Evolutionary conservation across 2,329 filamentous ascomycete species (phyloP), one percentile per base, ranked within the genome.

Genomic region (Bipolaris bicolor): DNA sequence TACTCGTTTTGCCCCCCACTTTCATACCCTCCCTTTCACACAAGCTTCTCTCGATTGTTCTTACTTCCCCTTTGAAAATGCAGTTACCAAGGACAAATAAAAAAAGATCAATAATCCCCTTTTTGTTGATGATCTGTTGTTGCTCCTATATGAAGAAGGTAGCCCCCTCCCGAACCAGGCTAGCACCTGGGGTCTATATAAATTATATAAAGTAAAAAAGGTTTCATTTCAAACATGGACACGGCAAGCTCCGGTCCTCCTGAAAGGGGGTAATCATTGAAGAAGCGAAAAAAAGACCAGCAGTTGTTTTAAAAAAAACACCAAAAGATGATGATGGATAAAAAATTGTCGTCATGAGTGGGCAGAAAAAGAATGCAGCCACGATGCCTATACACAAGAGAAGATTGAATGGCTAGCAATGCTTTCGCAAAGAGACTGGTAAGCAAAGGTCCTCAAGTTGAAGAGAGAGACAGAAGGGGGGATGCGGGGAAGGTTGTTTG

Each of bases 201-300:
- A 6, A 15, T 9, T 40, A 18, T 11, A 24, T 24, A 24, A 22
- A 40, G 10, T 16, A 40, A 16, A 40, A 22, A 58, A 62, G 66
- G 64, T 59, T 41, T 22, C 61, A 68, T 48, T 56, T 67, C 43
- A 50, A 68, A 68, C 65, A 69, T 67, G 65, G 62, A 71, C 61
- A 58, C 67, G 69, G 66, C 67, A 68, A 68, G 66, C 60, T 65
- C 67, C 69, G 68, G 62, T 64, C 64, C 65, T 69, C 65, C 67
- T 67, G 63, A 68, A 68, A 69, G 65, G 66, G 67, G 67, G 67
- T 70, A 69, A 65, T 70, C 68, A 60, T 67, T 67, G 49, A 40
- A 70, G 64, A 68, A 71, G 60, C 47, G 59, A 26, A 26, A 24
- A 24, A 24, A 70, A 67, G 60, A 55, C 15, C 45, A 58, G 46